phyloP scores from a whole-genome alignment of 176 grass and related monocot species.

The Oryza nivara region DNA sequence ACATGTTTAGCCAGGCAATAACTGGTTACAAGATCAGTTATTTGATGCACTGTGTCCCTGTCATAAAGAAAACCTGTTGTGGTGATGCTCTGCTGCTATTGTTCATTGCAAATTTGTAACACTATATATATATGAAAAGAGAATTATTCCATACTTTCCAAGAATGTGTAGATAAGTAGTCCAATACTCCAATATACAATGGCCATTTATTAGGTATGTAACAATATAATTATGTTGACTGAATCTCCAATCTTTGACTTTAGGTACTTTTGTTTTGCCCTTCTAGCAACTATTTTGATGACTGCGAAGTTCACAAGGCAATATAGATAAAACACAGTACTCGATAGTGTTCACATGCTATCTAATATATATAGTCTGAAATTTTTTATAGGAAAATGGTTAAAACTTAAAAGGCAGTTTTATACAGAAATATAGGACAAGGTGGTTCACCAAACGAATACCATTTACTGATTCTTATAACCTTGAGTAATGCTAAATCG shows the following conservation, averaged over 20 bases:
- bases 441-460: background rate
- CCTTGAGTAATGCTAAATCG: slow-evolving; percentile 8
- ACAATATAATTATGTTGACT: background rate
- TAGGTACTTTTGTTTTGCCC: slow-evolving; percentile 8
- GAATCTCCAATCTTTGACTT: background rate
- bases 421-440: slow-evolving; percentile 5
- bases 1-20: background rate
- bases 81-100: background rate
- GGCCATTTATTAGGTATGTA: slow-evolving; percentile 5
- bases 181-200: background rate
- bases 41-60: background rate
- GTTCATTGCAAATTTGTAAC: background rate
- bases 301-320: background rate
- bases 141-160: background rate
- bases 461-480: background rate
- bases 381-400: slow-evolving; percentile 22
- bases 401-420: background rate
- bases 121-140: background rate
- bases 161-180: background rate
- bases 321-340: background rate
- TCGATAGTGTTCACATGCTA: background rate
- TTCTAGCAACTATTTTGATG: slow-evolving; percentile 5
- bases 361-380: slow-evolving; percentile 12
- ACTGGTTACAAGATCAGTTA: background rate
- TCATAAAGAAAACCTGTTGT: background rate